These are phyloP conservation scores for Vaccinium corymbosum DNA, from an alignment of 148 eudicot genomes.

Conservation along the genomic window DNA sequence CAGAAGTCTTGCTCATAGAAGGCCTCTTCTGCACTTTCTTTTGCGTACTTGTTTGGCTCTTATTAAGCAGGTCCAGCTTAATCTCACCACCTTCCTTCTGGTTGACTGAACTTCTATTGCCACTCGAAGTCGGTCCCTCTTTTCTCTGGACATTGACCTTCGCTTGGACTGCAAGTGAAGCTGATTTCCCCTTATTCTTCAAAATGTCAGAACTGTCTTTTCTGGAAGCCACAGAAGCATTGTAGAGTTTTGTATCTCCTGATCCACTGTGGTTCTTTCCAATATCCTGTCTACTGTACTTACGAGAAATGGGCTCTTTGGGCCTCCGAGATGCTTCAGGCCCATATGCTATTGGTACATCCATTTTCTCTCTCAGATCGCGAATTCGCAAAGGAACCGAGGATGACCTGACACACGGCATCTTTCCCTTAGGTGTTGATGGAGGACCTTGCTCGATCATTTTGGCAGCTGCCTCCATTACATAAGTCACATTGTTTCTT, in stretches of 20 bases:
- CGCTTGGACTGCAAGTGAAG: conserved; percentile 37
- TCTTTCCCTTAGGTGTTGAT: conserved; percentile 36
- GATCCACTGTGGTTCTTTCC: conserved; percentile 33
- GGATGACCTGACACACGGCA: conserved; percentile 50
- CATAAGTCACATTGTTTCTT: conserved; percentile 64
- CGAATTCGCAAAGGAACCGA: conserved; percentile 66
- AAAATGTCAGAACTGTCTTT: conserved; percentile 35
- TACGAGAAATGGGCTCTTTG: conserved; percentile 34
- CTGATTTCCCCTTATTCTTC: conserved; percentile 56
- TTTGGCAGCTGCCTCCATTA: conserved; percentile 84
- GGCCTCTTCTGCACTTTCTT: conserved; percentile 40
- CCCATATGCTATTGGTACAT: conserved; percentile 43
- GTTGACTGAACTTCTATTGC: conserved; percentile 32
- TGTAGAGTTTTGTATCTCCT: conserved; percentile 32
- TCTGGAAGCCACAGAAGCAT: conserved; percentile 39
- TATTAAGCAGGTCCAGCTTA: conserved; percentile 28
- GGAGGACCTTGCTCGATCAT: conserved; percentile 67
- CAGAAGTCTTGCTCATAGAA: conserved; percentile 40
- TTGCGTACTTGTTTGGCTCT: conserved; percentile 35
- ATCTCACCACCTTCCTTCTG: conserved; percentile 49
- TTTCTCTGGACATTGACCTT: conserved; percentile 48
- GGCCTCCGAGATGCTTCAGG: conserved; percentile 42
- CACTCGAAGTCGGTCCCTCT: conserved; percentile 34
- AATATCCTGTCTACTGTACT: conserved; percentile 32
- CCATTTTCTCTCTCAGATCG: conserved; percentile 63